A percentile compares a stretch with the other conserved stretches of the same genome.
These are phyloP conservation scores for Chaetomium sp. DNA, from an alignment of 2,329 filamentous ascomycete species.

Conservation along the genomic window DNA sequence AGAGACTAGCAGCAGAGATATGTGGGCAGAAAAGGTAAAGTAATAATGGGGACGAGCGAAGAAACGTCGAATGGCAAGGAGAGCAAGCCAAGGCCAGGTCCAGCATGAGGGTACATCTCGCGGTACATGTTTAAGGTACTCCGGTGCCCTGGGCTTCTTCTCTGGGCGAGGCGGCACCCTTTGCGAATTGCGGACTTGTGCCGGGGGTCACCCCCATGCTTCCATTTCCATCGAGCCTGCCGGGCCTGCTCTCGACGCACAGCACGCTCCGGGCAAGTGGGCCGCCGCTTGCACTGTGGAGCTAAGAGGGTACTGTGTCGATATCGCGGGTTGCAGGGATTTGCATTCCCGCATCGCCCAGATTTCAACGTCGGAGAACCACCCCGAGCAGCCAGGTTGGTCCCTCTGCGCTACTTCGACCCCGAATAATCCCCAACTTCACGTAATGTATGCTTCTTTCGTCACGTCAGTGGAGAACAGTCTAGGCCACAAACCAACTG, in stretches of 20 bases:
- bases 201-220: slow-evolving; percentile 12
- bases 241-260: slow-evolving; percentile 5
- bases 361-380: slow-evolving; percentile 33
- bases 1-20: slow-evolving; percentile 26
- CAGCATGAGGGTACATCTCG: slow-evolving; percentile 6
- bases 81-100: slow-evolving; percentile 17
- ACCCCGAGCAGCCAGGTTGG: slow-evolving; percentile 29
- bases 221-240: slow-evolving; percentile 16
- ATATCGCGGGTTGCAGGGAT: slow-evolving; percentile 35
- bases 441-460: slow-evolving; percentile 14
- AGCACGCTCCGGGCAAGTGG: slow-evolving; percentile 29
- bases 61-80: slow-evolving; percentile 36
- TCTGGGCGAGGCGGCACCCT: slow-evolving; percentile 27
- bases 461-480: not conserved
- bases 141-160: slow-evolving; percentile 19
- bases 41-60: slow-evolving; percentile 37
- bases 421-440: slow-evolving; percentile 30
- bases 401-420: slow-evolving; percentile 30
- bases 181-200: slow-evolving; percentile 15
- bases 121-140: slow-evolving; percentile 16
- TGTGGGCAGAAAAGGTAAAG: slow-evolving; percentile 33
- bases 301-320: slow-evolving; percentile 26
- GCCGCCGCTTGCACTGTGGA: slow-evolving; percentile 27
- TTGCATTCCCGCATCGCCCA: slow-evolving; percentile 32
- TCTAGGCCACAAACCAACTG: not conserved